Percentiles rank a stretch among this genome's conserved stretches.
phyloP scores from a whole-genome alignment of 345 rosid species.

The Rhizophora apiculata region DNA sequence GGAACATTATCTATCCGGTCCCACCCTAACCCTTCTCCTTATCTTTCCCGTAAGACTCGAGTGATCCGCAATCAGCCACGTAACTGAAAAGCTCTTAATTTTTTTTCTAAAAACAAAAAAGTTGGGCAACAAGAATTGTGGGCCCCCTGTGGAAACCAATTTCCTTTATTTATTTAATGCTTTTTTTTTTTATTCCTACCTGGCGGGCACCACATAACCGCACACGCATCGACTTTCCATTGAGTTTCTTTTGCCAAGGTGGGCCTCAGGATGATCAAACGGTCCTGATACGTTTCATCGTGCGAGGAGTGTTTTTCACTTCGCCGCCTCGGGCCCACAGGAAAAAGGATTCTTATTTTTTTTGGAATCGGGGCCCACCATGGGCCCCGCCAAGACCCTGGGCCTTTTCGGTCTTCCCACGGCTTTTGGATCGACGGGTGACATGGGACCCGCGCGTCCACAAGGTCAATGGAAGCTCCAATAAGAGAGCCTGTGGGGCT shows the following conservation, averaged over 20 bases:
- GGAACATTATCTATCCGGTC: not conserved
- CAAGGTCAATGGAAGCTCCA: slow-evolving; percentile 26
- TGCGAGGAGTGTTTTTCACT: no score
- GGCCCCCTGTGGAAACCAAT: not conserved
- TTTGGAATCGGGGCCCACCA: not conserved
- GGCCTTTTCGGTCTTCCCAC: not conserved
- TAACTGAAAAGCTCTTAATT: not conserved
- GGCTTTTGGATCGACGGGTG: slow-evolving; percentile 9
- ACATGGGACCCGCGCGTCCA: slow-evolving; percentile 12
- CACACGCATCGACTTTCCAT: not conserved
- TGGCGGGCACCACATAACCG: not conserved
- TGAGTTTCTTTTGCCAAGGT: not conserved
- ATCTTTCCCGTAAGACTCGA: not conserved
- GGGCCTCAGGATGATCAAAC: not conserved
- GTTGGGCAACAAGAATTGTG: not conserved
- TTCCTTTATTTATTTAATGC: not conserved
- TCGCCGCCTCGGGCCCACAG: not conserved
- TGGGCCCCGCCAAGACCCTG: no score
- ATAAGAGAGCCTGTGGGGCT: slow-evolving; percentile 10
- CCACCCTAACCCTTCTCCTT: not conserved
- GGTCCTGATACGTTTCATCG: not conserved
- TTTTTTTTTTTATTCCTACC: not conserved
- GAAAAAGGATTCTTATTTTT: slow-evolving; percentile 12
- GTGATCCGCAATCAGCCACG: slow-evolving; percentile 11
- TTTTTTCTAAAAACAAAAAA: not conserved